phyloP scores from a whole-genome alignment of 1,139 yeast species.

The Yamadazyma diospyri region DNA sequence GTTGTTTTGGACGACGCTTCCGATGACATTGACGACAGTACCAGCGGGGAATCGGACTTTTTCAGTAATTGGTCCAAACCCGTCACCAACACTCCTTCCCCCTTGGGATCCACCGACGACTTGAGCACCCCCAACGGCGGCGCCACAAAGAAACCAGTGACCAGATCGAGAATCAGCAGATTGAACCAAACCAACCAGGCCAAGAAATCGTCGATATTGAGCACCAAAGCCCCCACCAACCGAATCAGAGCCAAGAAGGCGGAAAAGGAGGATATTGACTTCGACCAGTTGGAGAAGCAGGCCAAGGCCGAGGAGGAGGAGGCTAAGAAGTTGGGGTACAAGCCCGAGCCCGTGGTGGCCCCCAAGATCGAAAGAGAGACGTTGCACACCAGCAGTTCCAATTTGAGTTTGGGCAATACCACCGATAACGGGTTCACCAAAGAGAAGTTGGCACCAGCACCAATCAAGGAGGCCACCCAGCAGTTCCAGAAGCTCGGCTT shows the following conservation, averaged over 20 bases:
- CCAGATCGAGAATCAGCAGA: conserved; percentile 17
- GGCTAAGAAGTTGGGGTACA: conserved; percentile 68
- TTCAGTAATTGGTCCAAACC: conserved; percentile 92
- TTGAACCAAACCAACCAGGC: conserved; percentile 14
- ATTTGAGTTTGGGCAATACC: conserved; percentile 13
- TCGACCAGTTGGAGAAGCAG: conserved; percentile 85
- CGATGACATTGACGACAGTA: conserved; percentile 34
- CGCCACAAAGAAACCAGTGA: conserved; percentile 18
- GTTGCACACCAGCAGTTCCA: conserved; percentile 3
- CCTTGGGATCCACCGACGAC: conserved; percentile 43
- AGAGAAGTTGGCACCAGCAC: conserved; percentile 22
- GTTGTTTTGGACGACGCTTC: conserved; percentile 59
- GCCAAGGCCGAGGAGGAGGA: conserved; percentile 83
- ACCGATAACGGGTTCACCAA: conserved; percentile 10
- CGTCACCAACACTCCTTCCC: conserved; percentile 48
- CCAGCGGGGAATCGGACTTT: conserved; percentile 50
- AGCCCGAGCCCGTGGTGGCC: conserved; percentile 44
- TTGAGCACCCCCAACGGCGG: conserved; percentile 20
- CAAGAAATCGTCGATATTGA: conserved; percentile 36
- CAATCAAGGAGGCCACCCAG: conserved; percentile 61
- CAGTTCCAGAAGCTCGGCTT: conserved; percentile 78
- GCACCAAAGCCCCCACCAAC: conserved; percentile 47
- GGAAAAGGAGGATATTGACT: conserved; percentile 66
- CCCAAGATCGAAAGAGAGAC: conserved; percentile 7
- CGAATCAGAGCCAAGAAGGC: conserved; percentile 51